Conservation (phyloP, 768 basidiomycete species). For the Boletales sp. region DNA sequence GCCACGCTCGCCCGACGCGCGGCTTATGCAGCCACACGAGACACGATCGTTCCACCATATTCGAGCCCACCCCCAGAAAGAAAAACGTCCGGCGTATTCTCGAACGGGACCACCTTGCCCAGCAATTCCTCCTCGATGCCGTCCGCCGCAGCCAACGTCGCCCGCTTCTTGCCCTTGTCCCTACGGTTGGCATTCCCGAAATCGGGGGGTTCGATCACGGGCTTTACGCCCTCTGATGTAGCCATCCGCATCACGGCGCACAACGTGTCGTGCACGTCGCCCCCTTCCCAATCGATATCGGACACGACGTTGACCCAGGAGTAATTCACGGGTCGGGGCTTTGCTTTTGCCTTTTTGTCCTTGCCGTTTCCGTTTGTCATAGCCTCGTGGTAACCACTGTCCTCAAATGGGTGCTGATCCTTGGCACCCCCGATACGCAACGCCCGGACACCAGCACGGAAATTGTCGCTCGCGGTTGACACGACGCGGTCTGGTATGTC, state of each 20-base stretch:
- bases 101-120: conserved; percentile 33
- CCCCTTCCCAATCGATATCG: conserved; percentile 82
- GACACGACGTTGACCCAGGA: conserved; percentile 79
- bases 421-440: conserved; percentile 36
- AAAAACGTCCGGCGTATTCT: conserved; percentile 32
- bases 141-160: conserved; percentile 5
- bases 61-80: conserved; percentile 26
- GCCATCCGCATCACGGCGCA: conserved; percentile 38
- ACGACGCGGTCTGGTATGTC: conserved; percentile 62
- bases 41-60: conserved; percentile 34
- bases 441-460: conserved; percentile 68
- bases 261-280: conserved; percentile 59
- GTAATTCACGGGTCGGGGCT: conserved; percentile 57
- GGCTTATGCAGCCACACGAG: conserved; percentile 30
- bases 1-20: neutral
- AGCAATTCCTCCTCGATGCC: conserved; percentile 15
- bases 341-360: conserved; percentile 29
- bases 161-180: conserved; percentile 29
- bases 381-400: conserved; percentile 22
- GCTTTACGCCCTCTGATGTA: conserved; percentile 31
- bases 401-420: conserved; percentile 25
- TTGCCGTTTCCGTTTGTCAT: conserved; percentile 19
- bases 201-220: conserved; percentile 19
- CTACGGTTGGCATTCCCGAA: conserved; percentile 14
- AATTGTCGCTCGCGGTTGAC: conserved; percentile 68